These are phyloP conservation scores for Pythium dissimile DNA, from an alignment of 352 stramenopile species.

Conservation along the genomic window DNA sequence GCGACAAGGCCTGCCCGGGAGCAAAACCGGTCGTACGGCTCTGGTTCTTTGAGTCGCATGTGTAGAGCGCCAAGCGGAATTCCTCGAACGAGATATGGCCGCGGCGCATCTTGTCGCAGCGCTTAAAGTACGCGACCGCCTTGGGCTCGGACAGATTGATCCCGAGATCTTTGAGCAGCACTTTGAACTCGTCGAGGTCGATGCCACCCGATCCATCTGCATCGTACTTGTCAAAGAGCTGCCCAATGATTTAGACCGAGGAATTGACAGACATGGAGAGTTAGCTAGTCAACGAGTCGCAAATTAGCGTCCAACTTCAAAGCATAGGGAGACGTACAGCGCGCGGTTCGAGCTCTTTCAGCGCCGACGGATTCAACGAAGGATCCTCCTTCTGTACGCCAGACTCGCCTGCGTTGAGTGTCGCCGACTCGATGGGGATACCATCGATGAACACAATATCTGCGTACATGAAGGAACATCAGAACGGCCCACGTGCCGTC, in stretches of 20 bases:
- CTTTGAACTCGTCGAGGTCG: conserved; percentile 74
- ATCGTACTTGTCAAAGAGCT: conserved; percentile 87
- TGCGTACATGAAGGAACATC: conserved; percentile 11
- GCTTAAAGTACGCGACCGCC: conserved; percentile 71
- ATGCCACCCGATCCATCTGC: conserved; percentile 70
- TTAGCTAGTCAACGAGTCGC: background rate
- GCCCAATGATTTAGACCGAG: background rate
- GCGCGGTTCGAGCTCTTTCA: conserved; percentile 47
- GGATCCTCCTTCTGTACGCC: conserved; percentile 36
- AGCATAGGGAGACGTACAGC: conserved; percentile 25
- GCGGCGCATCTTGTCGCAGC: conserved; percentile 58
- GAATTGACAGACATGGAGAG: too few species aligned
- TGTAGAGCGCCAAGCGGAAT: conserved; percentile 73
- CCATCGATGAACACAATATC: conserved; percentile 69
- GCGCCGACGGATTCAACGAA: conserved; percentile 29
- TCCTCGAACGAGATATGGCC: conserved; percentile 79
- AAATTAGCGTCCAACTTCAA: background rate
- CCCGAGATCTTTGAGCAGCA: conserved; percentile 56
- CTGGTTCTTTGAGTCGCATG: conserved; percentile 78
- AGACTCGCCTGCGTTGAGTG: conserved; percentile 46
- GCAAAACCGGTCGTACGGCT: conserved; percentile 63
- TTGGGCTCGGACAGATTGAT: conserved; percentile 69
- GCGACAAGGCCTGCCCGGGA: conserved; percentile 59
- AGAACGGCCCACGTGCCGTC: background rate
- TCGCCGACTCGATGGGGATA: conserved; percentile 64